A percentile compares a stretch with the other conserved stretches of the same genome.
Evolutionary conservation across 805 yeast genomes (phyloP).

Genomic region (Kodamaea sagamina): DNA sequence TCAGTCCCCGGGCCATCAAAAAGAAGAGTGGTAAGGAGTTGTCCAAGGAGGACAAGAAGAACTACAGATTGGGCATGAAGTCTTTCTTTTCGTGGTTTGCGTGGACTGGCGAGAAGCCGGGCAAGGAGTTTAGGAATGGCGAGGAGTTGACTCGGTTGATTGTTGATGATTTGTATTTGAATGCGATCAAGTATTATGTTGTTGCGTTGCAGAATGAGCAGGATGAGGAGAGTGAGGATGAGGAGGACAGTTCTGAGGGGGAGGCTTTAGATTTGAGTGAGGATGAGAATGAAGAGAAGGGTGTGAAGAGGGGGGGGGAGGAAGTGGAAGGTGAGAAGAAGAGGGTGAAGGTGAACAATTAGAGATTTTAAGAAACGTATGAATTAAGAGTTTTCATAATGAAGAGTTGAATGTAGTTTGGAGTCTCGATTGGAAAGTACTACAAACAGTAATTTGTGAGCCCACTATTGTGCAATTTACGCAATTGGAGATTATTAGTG

Average conservation of each 20-base stretch:
- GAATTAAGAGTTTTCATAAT: too few relatives aligned
- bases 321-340: constrained; percentile 1
- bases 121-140: constrained; percentile 77
- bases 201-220: constrained; percentile 69
- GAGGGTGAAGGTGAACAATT: neutral
- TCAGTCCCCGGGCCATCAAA: constrained; percentile 56
- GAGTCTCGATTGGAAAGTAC: too few relatives aligned
- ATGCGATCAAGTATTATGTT: constrained; percentile 79
- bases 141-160: constrained; percentile 73
- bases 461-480: too few relatives aligned
- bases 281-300: constrained; percentile 34
- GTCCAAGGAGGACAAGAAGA: constrained; percentile 54
- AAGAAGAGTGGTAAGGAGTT: constrained; percentile 36
- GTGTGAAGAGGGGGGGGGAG: constrained; percentile 2
- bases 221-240: constrained; percentile 39
- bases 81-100: constrained; percentile 85
- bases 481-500: too few relatives aligned
- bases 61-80: constrained; percentile 71
- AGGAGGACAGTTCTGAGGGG: constrained; percentile 44
- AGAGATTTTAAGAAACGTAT: too few relatives aligned
- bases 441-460: too few relatives aligned
- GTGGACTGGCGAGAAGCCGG: constrained; percentile 80
- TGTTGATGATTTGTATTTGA: constrained; percentile 79
- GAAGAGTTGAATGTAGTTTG: too few relatives aligned
- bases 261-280: constrained; percentile 57